Evolutionary conservation across 139 green algal genomes (phyloP).

Genomic region (Ettlia oleoabundans): DNA sequence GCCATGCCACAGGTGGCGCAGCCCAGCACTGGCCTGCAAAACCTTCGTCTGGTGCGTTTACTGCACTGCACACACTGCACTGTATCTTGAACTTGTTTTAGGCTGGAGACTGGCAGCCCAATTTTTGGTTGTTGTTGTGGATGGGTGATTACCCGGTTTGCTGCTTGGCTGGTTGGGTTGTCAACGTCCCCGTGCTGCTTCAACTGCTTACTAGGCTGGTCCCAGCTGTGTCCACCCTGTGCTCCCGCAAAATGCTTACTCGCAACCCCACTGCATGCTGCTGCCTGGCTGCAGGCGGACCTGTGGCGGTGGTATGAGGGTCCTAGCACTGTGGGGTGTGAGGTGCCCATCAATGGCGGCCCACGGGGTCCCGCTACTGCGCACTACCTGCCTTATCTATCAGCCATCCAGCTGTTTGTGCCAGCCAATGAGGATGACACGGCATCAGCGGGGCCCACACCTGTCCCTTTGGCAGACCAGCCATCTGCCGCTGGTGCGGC

Average conservation of each 20-base stretch:
- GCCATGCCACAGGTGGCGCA: constrained; percentile 33
- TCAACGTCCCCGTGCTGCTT: neutral
- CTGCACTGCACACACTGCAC: neutral
- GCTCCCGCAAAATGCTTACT: no score
- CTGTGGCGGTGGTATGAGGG: constrained; percentile 70
- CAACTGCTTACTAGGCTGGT: neutral
- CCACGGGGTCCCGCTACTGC: constrained; percentile 62
- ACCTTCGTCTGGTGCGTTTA: constrained; percentile 27
- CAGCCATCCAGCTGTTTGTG: constrained; percentile 77
- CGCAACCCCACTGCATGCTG: no score
- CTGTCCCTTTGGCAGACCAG: no score
- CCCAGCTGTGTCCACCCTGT: neutral
- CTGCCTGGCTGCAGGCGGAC: constrained; percentile 41
- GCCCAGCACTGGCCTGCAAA: neutral
- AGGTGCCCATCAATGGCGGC: constrained; percentile 52
- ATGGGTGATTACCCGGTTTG: neutral
- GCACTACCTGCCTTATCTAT: constrained; percentile 85
- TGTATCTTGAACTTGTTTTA: no score
- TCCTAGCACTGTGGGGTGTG: constrained; percentile 57
- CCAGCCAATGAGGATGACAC: neutral
- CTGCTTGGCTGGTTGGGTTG: neutral
- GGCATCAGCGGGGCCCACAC: no score
- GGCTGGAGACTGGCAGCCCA: no score
- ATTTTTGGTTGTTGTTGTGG: no score
- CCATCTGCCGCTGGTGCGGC: neutral